Percentiles rank a stretch among this genome's conserved stretches.
These are phyloP conservation scores for Elymus sibiricus DNA, from an alignment of 176 grass and related monocot species.

Conservation along the genomic window DNA sequence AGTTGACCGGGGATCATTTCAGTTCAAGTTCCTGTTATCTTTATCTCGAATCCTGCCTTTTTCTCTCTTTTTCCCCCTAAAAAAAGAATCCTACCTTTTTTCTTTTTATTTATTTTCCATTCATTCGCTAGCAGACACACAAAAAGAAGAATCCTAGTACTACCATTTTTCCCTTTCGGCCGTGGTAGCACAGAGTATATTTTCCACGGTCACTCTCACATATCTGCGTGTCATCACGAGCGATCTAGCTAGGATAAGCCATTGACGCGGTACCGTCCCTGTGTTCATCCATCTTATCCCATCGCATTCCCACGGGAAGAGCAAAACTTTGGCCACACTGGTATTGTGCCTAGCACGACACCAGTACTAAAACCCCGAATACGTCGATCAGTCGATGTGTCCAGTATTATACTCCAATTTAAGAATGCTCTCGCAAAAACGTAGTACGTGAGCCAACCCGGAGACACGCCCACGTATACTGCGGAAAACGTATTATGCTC, in stretches of 20 bases:
- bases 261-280: slow-evolving; percentile 30
- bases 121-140: no score
- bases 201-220: neutral
- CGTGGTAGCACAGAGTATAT: neutral
- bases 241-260: neutral
- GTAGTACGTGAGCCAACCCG: neutral
- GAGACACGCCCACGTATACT: neutral
- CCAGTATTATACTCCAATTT: neutral
- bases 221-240: neutral
- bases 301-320: neutral
- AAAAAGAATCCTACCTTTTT: no score
- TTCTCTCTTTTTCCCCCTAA: no score
- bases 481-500: neutral
- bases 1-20: neutral
- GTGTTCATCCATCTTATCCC: neutral
- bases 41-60: neutral
- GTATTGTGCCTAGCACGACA: no score
- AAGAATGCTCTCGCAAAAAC: neutral
- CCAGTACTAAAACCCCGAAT: no score
- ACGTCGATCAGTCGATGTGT: neutral
- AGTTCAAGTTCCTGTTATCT: neutral
- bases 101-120: no score
- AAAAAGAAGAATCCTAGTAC: no score
- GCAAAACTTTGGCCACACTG: neutral
- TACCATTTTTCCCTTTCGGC: neutral